Evolutionary conservation across 495 filamentous ascomycete species (phyloP), one percentile per base, ranked within the genome.

Genomic region (Hapsidospora chrysogenum): DNA sequence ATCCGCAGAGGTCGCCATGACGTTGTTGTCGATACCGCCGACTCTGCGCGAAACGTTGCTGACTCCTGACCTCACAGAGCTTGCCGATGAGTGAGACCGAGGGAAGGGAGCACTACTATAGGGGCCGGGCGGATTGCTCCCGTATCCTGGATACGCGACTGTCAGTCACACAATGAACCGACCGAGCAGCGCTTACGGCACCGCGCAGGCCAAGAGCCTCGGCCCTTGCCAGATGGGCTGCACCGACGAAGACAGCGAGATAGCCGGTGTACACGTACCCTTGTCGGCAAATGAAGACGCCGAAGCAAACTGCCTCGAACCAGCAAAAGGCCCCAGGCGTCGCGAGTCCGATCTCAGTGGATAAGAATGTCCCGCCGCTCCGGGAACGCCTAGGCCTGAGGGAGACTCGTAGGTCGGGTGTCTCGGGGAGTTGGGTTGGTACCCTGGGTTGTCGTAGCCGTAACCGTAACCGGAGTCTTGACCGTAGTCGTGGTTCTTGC

Each of bases 1-100:
- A 46, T 95, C 85, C 16, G 82, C 61, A 50, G 76, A 70, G 49
- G 75, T 82, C 42, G 83, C 75, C 63, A 75, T 84, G 46, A 47
- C 47, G 22, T 32, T 20, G 45, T 43, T 43, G 34, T 19, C 22
- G 48, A 51, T 48, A 29, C 35, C 38, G 37, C 30, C 29, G n/a
- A 27, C 25, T 23, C 38, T 40, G 42, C 44, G 52, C 37, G 41
- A 45, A 38, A 47, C 48, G 42, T 26, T 26, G 23, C 51, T 61
- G 33, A 56, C 50, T 33, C 49, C 53, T 16, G 62, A 63, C 5
- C 31, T 48, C 34, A 42, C 41, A 28, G 62, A 64, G 39, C 41
- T 55, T 41, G 52, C 32, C 21, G 62, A 64, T 33, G 58, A 39
- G 25, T 46, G 36, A 15, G 59, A 64, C 28, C 54, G 60, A 37